phyloP scores from a whole-genome alignment of 2,329 filamentous ascomycete species.

The Penicillium sp. region DNA sequence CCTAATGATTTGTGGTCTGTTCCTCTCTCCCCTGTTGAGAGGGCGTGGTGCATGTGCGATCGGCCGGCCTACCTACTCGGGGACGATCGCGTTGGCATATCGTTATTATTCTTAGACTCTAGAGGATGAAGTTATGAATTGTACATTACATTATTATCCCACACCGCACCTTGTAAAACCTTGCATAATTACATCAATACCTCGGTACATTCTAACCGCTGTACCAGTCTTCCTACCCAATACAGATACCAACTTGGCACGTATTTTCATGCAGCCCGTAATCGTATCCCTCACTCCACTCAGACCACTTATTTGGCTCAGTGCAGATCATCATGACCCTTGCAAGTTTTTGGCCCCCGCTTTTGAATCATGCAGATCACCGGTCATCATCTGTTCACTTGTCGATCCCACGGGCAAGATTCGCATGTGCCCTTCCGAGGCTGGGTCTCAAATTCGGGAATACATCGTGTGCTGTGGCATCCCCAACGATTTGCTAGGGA shows the following conservation, averaged over 20 bases:
- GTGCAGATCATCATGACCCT: slow-evolving; percentile 1
- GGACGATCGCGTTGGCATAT: slow-evolving; percentile 13
- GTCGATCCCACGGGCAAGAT: slow-evolving; percentile 5
- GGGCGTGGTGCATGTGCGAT: background rate
- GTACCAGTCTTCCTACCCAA: background rate
- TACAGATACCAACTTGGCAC: background rate
- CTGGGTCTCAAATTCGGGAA: background rate
- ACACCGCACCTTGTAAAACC: background rate
- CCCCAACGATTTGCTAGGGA: background rate
- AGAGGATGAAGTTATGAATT: slow-evolving; percentile 24
- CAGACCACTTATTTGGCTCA: background rate
- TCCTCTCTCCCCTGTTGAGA: background rate
- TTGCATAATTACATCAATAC: background rate
- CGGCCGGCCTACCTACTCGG: background rate
- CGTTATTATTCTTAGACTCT: slow-evolving; percentile 24
- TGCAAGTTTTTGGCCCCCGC: background rate
- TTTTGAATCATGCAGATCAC: background rate
- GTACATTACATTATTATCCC: slow-evolving; percentile 18
- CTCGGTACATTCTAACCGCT: background rate
- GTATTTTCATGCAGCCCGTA: background rate
- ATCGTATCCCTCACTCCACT: background rate
- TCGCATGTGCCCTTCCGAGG: background rate
- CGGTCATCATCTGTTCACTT: background rate
- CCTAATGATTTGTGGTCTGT: slow-evolving; percentile 4
- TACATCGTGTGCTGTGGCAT: background rate